Evolutionary conservation across 495 filamentous ascomycete genomes (phyloP).

Genomic region (Daldinia bambusicola): DNA sequence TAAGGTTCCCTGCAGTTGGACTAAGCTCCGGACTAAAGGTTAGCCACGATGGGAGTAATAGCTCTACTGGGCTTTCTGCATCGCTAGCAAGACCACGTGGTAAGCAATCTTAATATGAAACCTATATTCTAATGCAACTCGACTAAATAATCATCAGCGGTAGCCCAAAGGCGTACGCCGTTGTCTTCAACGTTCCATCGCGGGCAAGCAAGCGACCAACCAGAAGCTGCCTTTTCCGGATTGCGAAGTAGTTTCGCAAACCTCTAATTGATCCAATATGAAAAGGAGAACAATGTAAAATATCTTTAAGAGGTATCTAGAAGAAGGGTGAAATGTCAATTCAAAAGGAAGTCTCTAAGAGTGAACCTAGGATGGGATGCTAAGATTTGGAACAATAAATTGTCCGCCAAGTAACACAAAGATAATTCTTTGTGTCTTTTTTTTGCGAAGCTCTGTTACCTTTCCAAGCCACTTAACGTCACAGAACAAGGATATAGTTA

Average conservation of each 20-base stretch:
- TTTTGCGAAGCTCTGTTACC: neutral
- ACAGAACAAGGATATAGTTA: constrained; percentile 3
- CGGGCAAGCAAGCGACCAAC: constrained; percentile 20
- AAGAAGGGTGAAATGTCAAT: neutral
- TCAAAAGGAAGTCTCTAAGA: neutral
- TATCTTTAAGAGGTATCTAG: neutral
- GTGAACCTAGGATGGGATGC: neutral
- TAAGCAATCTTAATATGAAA: neutral
- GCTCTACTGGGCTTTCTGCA: constrained; percentile 15
- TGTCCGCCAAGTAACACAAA: constrained; percentile 9
- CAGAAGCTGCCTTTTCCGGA: constrained; percentile 22
- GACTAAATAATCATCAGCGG: constrained; percentile 6
- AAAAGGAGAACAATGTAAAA: neutral
- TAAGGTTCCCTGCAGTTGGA: constrained; percentile 32
- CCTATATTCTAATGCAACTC: neutral
- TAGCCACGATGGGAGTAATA: constrained; percentile 28
- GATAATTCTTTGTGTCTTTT: neutral
- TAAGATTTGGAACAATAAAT: constrained; percentile 23
- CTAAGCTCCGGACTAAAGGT: constrained; percentile 47
- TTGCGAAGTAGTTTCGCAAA: constrained; percentile 34
- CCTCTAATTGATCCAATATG: constrained; percentile 5
- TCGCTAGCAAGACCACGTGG: constrained; percentile 40
- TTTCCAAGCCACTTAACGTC: neutral
- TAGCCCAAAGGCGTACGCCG: constrained; percentile 30
- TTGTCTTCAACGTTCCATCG: constrained; percentile 30